phyloP scores from a whole-genome alignment of 257 asterid genomes.

The Nicotiana knightiana region DNA sequence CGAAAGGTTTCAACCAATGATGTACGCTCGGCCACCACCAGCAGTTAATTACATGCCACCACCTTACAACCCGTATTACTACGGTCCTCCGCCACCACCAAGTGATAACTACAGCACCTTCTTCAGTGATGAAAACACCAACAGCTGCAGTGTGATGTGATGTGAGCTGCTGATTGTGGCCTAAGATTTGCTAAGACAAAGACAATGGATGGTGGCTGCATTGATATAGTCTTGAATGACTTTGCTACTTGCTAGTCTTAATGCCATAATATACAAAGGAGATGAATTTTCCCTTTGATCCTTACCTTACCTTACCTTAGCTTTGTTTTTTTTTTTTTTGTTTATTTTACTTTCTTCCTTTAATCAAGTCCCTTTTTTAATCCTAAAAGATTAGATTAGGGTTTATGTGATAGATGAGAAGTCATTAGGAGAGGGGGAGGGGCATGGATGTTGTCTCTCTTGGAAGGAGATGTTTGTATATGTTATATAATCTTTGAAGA shows the following conservation, averaged over 20 bases:
- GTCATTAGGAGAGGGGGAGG: not conserved
- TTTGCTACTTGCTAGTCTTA: slow-evolving; percentile 3
- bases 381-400: slow-evolving; percentile 13
- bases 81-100: slow-evolving; percentile 11
- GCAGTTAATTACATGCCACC: slow-evolving; percentile 86
- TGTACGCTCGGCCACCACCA: slow-evolving; percentile 94
- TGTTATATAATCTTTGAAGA: slow-evolving; percentile 10
- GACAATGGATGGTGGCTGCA: slow-evolving; percentile 13
- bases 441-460: slow-evolving; percentile 8
- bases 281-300: slow-evolving; percentile 11
- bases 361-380: slow-evolving; percentile 1
- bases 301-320: not conserved
- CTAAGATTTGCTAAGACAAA: not conserved
- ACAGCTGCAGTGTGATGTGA: slow-evolving; percentile 25
- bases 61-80: slow-evolving; percentile 35
- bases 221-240: not conserved
- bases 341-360: not conserved
- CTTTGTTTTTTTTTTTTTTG: not conserved
- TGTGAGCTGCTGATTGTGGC: slow-evolving; percentile 12
- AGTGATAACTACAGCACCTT: slow-evolving; percentile 14
- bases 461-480: slow-evolving; percentile 13
- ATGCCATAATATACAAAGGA: slow-evolving; percentile 15
- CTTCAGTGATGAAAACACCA: slow-evolving; percentile 28
- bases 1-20: slow-evolving; percentile 96
- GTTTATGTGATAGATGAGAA: not conserved